Percentiles rank a stretch among this genome's conserved stretches.
Evolutionary conservation across 192 early-diverging fungal genomes (phyloP).

Genomic region (Linnemannia hyalina): DNA sequence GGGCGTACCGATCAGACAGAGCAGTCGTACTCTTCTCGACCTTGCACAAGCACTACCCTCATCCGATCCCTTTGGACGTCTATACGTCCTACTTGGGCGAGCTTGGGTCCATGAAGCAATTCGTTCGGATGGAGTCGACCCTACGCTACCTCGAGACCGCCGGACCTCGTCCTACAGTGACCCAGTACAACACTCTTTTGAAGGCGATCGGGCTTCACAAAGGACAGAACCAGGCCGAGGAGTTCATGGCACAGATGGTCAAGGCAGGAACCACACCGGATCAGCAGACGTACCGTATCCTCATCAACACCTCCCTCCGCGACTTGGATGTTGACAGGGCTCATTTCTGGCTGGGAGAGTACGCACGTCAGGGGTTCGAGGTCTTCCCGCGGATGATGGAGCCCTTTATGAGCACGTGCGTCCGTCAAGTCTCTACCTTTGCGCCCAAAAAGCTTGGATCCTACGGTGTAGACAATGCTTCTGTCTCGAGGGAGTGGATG

Average conservation of each 20-base stretch:
- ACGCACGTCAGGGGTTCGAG: conserved; percentile 29
- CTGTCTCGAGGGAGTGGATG: conserved; percentile 34
- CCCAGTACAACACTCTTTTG: conserved; percentile 32
- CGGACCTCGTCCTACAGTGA: conserved; percentile 27
- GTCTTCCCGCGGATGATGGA: conserved; percentile 30
- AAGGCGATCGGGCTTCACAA: conserved; percentile 13
- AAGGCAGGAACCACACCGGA: conserved; percentile 6
- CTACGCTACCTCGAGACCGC: conserved; percentile 3
- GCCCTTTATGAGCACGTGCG: conserved; percentile 35
- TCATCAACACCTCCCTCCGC: conserved; percentile 24
- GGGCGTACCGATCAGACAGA: not conserved
- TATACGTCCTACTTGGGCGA: conserved; percentile 12
- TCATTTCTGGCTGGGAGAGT: conserved; percentile 38
- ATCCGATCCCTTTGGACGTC: conserved; percentile 24
- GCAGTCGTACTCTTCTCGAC: not conserved
- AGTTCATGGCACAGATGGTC: conserved; percentile 16
- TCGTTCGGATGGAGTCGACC: conserved; percentile 5
- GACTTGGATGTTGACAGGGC: conserved; percentile 14
- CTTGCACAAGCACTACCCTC: conserved; percentile 17
- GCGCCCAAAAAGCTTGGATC: not conserved
- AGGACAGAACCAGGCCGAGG: conserved; percentile 5
- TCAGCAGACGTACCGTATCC: conserved; percentile 31
- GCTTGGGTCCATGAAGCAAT: not conserved
- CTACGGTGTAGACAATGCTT: not conserved
- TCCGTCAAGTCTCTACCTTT: not conserved